Conservation (phyloP, 148 eudicot genomes). For the Spergularia bocconei region DNA sequence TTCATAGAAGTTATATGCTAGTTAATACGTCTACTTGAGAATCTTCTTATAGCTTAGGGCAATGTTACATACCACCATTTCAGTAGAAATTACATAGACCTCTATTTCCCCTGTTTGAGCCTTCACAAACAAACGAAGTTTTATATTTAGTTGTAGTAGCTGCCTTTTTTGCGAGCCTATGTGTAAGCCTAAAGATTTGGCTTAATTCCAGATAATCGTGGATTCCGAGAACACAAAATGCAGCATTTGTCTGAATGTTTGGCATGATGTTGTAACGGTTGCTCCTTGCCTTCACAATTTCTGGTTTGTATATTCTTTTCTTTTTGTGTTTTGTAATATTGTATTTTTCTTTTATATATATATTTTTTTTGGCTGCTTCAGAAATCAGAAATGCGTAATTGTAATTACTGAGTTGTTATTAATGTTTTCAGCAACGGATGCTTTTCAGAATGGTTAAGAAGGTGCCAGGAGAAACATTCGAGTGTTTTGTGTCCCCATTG, state of each 20-base stretch:
- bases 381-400: not conserved
- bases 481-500: conserved; percentile 90
- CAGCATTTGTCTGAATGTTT: conserved; percentile 81
- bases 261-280: conserved; percentile 96
- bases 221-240: conserved; percentile 84
- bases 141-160: not conserved
- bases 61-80: not conserved
- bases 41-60: not conserved
- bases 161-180: not conserved
- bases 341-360: not conserved
- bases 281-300: conserved; percentile 98
- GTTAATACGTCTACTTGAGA: not conserved
- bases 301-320: conserved; percentile 46
- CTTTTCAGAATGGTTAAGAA: conserved; percentile 95
- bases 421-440: conserved; percentile 77
- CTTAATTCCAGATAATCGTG: conserved; percentile 50
- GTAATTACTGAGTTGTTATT: conserved; percentile 6
- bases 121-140: not conserved
- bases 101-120: not conserved
- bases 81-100: not conserved
- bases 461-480: conserved; percentile 67
- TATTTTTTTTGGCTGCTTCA: not conserved
- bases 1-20: not conserved
- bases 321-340: not conserved
- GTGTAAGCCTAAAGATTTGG: conserved; percentile 12